A percentile compares a stretch with the other conserved stretches of the same genome.
These are phyloP conservation scores for Leccinum uliginosum DNA, from an alignment of 768 basidiomycete species.

Conservation along the genomic window DNA sequence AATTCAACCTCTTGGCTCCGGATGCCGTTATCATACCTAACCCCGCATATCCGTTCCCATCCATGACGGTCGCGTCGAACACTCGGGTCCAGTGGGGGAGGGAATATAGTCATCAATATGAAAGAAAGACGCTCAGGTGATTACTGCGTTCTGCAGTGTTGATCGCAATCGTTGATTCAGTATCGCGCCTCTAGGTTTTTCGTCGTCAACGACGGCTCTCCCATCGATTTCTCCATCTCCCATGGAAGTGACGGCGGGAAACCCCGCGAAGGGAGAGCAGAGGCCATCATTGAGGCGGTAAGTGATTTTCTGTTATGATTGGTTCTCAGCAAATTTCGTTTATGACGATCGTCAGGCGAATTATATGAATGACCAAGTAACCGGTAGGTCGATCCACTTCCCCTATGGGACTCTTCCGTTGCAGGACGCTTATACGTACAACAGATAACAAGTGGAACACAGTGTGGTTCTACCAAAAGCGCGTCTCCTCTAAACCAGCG, in stretches of 20 bases:
- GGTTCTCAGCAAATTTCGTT: neutral
- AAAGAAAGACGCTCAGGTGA: conserved; percentile 3
- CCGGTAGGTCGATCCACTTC: neutral
- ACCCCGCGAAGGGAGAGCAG: neutral
- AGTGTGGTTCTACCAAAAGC: conserved; percentile 4
- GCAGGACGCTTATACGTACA: neutral
- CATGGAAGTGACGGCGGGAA: neutral
- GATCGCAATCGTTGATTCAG: neutral
- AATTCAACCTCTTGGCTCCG: conserved; percentile 12
- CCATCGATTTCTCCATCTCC: conserved; percentile 7
- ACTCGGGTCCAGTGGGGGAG: conserved; percentile 12
- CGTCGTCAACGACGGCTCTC: conserved; percentile 7
- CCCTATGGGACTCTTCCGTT: neutral
- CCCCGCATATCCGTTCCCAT: neutral
- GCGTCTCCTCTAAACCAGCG: neutral
- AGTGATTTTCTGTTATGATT: neutral
- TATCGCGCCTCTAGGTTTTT: neutral
- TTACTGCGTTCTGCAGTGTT: neutral
- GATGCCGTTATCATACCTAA: neutral
- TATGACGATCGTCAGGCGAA: neutral
- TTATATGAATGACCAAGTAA: neutral
- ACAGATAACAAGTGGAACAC: conserved; percentile 12
- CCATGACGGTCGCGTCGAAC: neutral
- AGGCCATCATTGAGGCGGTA: neutral
- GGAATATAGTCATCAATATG: conserved; percentile 3